These are phyloP conservation scores for Leishmania mexicana DNA, from an alignment of 208 protist genomes.

Conservation along the genomic window DNA sequence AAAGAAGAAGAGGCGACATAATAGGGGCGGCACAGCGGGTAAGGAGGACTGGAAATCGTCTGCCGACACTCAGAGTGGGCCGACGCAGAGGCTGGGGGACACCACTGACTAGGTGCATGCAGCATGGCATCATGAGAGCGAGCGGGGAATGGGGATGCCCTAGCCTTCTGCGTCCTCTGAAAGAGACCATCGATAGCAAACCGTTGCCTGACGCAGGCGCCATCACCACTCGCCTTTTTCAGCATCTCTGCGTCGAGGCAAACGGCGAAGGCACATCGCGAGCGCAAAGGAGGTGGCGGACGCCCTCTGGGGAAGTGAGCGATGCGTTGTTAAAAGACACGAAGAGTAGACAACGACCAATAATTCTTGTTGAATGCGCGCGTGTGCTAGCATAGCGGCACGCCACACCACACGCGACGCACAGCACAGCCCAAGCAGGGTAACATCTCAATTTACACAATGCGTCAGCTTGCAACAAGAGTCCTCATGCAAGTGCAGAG, in stretches of 20 bases:
- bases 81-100: background rate
- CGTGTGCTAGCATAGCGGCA: background rate
- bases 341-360: background rate
- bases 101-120: background rate
- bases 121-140: background rate
- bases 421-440: background rate
- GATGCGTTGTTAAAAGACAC: background rate
- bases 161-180: background rate
- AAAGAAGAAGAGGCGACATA: background rate
- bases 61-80: background rate
- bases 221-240: background rate
- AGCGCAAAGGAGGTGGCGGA: background rate
- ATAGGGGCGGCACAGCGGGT: background rate
- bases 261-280: background rate
- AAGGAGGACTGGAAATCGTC: background rate
- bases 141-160: background rate
- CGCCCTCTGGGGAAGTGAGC: background rate
- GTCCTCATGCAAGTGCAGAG: background rate
- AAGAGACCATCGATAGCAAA: background rate
- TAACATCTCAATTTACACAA: background rate
- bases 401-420: background rate
- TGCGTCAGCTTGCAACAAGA: background rate
- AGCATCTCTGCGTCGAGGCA: background rate
- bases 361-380: background rate
- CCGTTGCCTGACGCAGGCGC: background rate